These are phyloP conservation scores for Pistacia vera DNA, from an alignment of 345 rosid genomes.

Conservation along the genomic window DNA sequence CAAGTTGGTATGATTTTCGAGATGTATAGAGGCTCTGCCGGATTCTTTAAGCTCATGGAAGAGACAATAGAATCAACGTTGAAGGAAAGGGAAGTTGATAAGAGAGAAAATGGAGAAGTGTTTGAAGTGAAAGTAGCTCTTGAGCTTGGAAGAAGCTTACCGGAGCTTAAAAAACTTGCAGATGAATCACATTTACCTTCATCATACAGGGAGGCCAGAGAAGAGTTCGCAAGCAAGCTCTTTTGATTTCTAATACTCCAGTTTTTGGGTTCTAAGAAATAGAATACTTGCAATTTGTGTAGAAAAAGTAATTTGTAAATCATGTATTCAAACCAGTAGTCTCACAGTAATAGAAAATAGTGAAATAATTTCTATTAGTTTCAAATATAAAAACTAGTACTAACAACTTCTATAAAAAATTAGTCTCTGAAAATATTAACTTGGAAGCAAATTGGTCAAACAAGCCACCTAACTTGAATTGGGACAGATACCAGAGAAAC, in stretches of 20 bases:
- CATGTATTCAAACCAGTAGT: not conserved
- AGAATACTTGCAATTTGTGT: not conserved
- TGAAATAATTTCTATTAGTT: no score
- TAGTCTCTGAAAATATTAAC: no score
- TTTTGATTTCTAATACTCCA: constrained; percentile 17
- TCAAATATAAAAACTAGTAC: no score
- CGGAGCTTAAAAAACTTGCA: constrained; percentile 35
- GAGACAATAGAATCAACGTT: constrained; percentile 28
- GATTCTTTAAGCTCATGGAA: constrained; percentile 36
- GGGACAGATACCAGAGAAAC: no score
- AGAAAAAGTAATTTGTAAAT: not conserved
- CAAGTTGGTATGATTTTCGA: constrained; percentile 47
- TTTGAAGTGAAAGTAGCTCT: constrained; percentile 36
- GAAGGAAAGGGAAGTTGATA: constrained; percentile 5
- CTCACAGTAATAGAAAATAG: no score
- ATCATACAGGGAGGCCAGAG: constrained; percentile 4
- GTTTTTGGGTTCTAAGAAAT: not conserved
- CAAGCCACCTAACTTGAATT: no score
- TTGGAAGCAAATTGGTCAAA: no score
- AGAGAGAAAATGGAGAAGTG: constrained; percentile 32
- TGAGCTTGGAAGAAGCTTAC: constrained; percentile 41
- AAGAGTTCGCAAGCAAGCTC: constrained; percentile 43
- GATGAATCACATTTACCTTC: constrained; percentile 18
- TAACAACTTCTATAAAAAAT: no score
- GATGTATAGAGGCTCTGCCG: constrained; percentile 40